Evolutionary conservation across 352 stramenopile genomes (phyloP).

Genomic region (Blastocystis sp.): DNA sequence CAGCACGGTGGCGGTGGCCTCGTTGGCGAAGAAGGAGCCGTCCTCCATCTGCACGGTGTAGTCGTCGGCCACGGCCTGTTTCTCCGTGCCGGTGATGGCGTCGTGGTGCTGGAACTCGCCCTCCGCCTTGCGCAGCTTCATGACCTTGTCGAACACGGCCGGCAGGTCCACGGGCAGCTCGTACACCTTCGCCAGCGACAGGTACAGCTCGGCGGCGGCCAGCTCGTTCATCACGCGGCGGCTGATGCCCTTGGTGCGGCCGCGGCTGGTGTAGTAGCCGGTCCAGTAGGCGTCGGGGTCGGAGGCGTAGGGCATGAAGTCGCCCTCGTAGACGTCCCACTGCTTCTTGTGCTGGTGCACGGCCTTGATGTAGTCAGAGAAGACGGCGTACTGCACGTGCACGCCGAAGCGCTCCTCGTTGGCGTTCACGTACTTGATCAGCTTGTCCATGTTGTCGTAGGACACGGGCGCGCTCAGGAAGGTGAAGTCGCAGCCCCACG

Average conservation of each 20-base stretch:
- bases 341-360: conserved; percentile 79
- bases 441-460: conserved; percentile 91
- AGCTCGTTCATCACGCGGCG: conserved; percentile 83
- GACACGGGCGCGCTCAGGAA: conserved; percentile 83
- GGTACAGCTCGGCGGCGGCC: conserved; percentile 84
- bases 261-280: conserved; percentile 90
- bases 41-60: conserved; percentile 86
- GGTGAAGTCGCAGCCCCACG: conserved; percentile 90
- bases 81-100: conserved; percentile 87
- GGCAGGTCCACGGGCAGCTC: conserved; percentile 71
- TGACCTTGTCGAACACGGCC: conserved; percentile 60
- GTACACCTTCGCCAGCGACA: conserved; percentile 74
- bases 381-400: conserved; percentile 91
- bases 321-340: conserved; percentile 86
- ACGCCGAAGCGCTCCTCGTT: conserved; percentile 78
- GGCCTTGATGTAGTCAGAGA: conserved; percentile 88
- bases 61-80: conserved; percentile 89
- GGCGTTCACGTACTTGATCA: conserved; percentile 89
- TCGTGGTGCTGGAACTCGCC: conserved; percentile 93
- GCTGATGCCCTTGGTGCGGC: conserved; percentile 86
- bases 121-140: conserved; percentile 80
- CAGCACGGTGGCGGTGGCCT: conserved; percentile 42
- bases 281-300: conserved; percentile 88
- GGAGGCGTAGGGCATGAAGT: conserved; percentile 93
- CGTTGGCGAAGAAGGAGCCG: conserved; percentile 72